Conservation (phyloP, 225 moss, liverwort and hornwort species). For the Thuidium tamariscinum region DNA sequence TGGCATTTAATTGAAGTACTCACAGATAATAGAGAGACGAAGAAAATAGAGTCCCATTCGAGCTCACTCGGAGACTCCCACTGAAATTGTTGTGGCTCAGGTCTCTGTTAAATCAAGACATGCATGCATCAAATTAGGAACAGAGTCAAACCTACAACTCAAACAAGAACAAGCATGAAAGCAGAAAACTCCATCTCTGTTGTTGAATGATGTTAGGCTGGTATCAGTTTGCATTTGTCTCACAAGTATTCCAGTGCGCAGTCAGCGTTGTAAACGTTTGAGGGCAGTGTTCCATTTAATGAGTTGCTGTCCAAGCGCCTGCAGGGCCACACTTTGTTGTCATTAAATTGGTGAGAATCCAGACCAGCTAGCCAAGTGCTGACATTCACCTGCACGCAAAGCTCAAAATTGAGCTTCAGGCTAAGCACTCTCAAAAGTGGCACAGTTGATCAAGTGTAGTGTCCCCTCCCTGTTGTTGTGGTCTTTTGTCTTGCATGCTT, state of each 20-base stretch:
- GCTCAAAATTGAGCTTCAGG: not conserved
- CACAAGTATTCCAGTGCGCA: not conserved
- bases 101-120: not conserved
- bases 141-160: no score
- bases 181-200: no score
- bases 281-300: not conserved
- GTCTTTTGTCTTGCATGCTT: no score
- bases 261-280: not conserved
- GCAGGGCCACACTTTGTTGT: not conserved
- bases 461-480: no score
- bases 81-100: not conserved
- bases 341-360: not conserved
- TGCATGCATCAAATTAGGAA: not conserved
- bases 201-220: no score
- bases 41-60: not conserved
- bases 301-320: fast-evolving
- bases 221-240: not conserved
- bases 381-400: not conserved
- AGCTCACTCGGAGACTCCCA: not conserved
- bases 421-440: not conserved
- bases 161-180: no score
- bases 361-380: not conserved
- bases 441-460: no score
- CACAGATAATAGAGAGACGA: fast-evolving
- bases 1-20: not conserved